Base-by-base conservation (phyloP, 345 rosid species). In the Moricandia arvensis region DNA sequence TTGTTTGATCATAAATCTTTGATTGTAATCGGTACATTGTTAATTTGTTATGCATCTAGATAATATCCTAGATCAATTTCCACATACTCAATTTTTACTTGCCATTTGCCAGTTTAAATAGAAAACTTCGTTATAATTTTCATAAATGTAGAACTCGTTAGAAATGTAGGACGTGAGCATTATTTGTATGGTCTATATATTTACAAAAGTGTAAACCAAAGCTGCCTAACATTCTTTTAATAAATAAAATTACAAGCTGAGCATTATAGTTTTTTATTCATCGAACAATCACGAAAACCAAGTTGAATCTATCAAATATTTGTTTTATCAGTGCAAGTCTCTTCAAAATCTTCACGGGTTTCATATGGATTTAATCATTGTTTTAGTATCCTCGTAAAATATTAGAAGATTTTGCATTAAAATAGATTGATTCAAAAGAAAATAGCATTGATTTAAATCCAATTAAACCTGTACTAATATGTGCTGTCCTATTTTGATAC, bases 241-340 rank as follows among this genome's bases (percentile, higher is more conserved):
- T 29, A 10, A 16, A 4, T 70, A 24, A 37, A n/a, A n/a, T 27
- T 59, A 27, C 13, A 37, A 35, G 24, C 11, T 27, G 74, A 59
- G 8, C 41, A 2, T 41, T 41, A 43, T 43, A 12, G 49, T 43
- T 43, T 41, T 43, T 12, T 15, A 13, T 43, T 43, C 65, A 58
- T 24, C 37, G 24, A 69, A 24, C 38, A 26, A 57, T 43, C 58
- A 59, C 57, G 10, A 59, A 41, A 71, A 45, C 34, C 38, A 71
- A 59, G 64, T 59, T 59, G 59, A 54, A n/a, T 45, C 53, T 17
- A 51, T 24, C 33, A 43, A 26, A 57, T 15, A 57, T 11, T 10
- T 57, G 33, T 26, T 55, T 55, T 21, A 55, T 8, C 18, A 8
- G 0, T 53, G 53, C 17, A 45, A 45, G 53, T 45, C 53, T 45